Conservation (phyloP, 176 grass and related monocot genomes). For the Neostapfia colusana region DNA sequence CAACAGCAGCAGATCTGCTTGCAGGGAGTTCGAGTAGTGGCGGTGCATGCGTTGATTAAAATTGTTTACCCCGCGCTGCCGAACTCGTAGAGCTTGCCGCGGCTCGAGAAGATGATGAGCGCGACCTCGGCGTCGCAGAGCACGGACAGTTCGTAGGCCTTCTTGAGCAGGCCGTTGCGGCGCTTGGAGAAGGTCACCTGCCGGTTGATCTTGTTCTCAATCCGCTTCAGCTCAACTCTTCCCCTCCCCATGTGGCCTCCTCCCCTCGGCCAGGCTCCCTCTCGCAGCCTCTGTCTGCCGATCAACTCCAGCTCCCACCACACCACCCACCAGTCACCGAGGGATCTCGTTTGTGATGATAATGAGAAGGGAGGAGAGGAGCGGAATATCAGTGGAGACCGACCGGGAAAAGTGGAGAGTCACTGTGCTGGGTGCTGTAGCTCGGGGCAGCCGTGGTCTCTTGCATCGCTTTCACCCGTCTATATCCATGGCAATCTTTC, state of each 20-base stretch:
- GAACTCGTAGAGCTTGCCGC: conserved; percentile 97
- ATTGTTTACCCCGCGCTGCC: conserved; percentile 59
- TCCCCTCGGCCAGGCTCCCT: no score
- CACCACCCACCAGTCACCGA: background rate
- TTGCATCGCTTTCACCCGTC: conserved; percentile 44
- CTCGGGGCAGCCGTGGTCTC: conserved; percentile 40
- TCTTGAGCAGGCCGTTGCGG: conserved; percentile 88
- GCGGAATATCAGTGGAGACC: conserved; percentile 35
- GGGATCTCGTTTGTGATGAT: conserved; percentile 19
- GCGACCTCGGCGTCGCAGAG: conserved; percentile 95
- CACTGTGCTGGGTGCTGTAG: conserved; percentile 37
- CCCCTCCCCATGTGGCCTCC: conserved; percentile 79
- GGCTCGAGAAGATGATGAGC: conserved; percentile 92
- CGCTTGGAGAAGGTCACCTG: conserved; percentile 99
- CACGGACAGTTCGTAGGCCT: conserved; percentile 92
- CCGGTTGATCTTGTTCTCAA: conserved; percentile 96
- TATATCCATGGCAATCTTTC: conserved; percentile 1
- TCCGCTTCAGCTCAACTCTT: conserved; percentile 89
- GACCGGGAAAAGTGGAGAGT: conserved; percentile 5
- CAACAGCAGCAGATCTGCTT: conserved; percentile 26
- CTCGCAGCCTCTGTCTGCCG: background rate
- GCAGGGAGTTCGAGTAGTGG: background rate
- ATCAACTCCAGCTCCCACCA: background rate
- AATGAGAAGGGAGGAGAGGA: background rate
- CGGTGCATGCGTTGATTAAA: background rate